A percentile compares a stretch with the other conserved stretches of the same genome.
phyloP scores from a whole-genome alignment of 2,329 filamentous ascomycete species.

The Harringtonia aguacate region DNA sequence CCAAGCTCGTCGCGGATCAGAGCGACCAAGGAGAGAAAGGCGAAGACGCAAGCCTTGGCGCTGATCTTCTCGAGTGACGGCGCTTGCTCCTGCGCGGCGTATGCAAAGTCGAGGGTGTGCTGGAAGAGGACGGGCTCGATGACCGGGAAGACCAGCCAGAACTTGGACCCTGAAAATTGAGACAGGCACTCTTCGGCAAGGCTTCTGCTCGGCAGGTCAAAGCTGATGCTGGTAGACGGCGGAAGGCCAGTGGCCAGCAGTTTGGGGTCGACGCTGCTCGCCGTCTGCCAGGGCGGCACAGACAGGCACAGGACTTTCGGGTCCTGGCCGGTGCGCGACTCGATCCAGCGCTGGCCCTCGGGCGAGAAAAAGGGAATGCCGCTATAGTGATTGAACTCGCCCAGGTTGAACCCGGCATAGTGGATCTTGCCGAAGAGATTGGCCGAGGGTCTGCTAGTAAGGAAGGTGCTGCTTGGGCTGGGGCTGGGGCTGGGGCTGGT shows the following conservation, averaged over 20 bases:
- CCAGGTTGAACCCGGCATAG: constrained; percentile 35
- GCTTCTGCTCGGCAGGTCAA: constrained; percentile 2
- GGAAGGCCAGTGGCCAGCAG: neutral
- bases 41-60: constrained; percentile 36
- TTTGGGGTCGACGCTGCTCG: constrained; percentile 12
- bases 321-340: constrained; percentile 27
- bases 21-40: constrained; percentile 31
- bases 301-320: too few relatives aligned
- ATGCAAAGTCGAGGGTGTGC: constrained; percentile 33
- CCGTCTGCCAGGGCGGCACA: too few relatives aligned
- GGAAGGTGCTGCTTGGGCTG: neutral
- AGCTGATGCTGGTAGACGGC: too few relatives aligned
- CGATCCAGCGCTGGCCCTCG: constrained; percentile 36
- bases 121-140: constrained; percentile 35
- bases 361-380: constrained; percentile 38
- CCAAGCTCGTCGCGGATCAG: neutral
- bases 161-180: constrained; percentile 21
- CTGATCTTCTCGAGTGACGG: constrained; percentile 18
- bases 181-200: constrained; percentile 18
- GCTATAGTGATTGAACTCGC: constrained; percentile 32
- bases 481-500: neutral
- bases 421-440: constrained; percentile 29
- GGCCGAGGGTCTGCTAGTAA: too few relatives aligned
- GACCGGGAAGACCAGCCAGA: constrained; percentile 36
- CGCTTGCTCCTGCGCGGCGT: constrained; percentile 13